Evolutionary conservation across 306 rosid genomes (phyloP), one percentile per base, ranked within the genome.

Genomic region (Trifolium dubium): DNA sequence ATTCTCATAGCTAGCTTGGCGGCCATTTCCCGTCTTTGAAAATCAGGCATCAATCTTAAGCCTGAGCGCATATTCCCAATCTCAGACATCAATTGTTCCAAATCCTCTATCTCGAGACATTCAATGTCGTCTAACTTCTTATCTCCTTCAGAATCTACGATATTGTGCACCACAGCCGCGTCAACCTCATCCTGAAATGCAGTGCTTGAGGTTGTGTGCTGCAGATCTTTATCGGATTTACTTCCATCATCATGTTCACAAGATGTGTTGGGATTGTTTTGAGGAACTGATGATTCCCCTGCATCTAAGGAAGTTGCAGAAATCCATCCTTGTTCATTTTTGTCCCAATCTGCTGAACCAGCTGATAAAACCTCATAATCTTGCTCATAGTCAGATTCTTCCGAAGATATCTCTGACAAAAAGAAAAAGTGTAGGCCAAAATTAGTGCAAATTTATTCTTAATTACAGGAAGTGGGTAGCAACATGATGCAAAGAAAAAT

Each of bases 41-140:
- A 91, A 84, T 91, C 98, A 10, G 97, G 97, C 96, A 93, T 91
- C 83, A 91, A 78, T 81, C 98, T 89, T 83, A 93, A 78, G 56
- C 83, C 87, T 19, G 75, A 80, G 8, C 93, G 97, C 89, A 86
- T 78, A 75, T 87, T 92, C 67, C 97, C 93, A 40, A 93, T 89
- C 87, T 89, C 96, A 14, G 96, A 89, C 98, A 90, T 89, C 85
- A 93, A 68, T 69, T 85, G 92, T 65, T 90, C 98, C 86, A 89
- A 71, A 85, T 86, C 96, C 81, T 93, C 98, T 6, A 90, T 61
- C 31, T 89, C 93, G 41, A 89, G 80, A 50, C 32, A 77, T 28
- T 72, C 47, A 37, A 67, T 79, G 37, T 76, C 80, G 2, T 55
- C 83, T 19, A 54, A 64, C 35, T 84, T 83, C 47, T 29, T 72